Conservation (phyloP, 2,329 filamentous ascomycete genomes). For the Arthrobotrys entomopaga region DNA sequence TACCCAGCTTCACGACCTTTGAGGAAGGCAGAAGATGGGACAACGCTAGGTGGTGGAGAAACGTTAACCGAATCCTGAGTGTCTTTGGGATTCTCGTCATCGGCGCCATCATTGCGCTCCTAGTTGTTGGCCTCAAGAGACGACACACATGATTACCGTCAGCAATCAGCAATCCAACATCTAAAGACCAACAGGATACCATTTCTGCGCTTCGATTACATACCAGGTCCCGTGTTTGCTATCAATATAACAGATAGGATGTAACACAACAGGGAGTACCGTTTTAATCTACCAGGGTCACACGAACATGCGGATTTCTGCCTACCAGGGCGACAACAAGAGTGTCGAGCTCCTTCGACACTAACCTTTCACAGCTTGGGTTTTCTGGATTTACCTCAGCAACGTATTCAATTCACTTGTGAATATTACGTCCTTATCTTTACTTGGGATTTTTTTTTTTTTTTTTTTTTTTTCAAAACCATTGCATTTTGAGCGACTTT, state of each 20-base stretch:
- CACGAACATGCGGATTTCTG: slow-evolving; percentile 7
- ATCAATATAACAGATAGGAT: slow-evolving; percentile 37
- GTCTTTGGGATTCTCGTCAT: slow-evolving; percentile 56
- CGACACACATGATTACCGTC: slow-evolving; percentile 17
- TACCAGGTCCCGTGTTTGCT: slow-evolving; percentile 48
- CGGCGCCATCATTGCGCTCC: slow-evolving; percentile 56
- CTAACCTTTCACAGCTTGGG: slow-evolving; percentile 10
- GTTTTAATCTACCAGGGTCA: slow-evolving; percentile 28
- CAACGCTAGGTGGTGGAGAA: slow-evolving; percentile 59
- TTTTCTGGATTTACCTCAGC: slow-evolving; percentile 33
- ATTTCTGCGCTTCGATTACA: slow-evolving; percentile 13
- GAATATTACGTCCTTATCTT: slow-evolving; percentile 38
- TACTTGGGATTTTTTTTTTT: slow-evolving; percentile 33
- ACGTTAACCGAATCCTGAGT: slow-evolving; percentile 57
- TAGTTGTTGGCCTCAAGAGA: slow-evolving; percentile 52
- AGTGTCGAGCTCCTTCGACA: slow-evolving; percentile 23
- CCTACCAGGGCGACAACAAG: slow-evolving; percentile 1
- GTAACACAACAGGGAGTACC: slow-evolving; percentile 41
- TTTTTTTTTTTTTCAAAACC: too few relatives aligned
- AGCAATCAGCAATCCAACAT: slow-evolving; percentile 22
- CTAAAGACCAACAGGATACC: slow-evolving; percentile 8
- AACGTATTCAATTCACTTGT: slow-evolving; percentile 43
- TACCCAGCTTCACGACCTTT: slow-evolving; percentile 54
- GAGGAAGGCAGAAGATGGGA: slow-evolving; percentile 52
- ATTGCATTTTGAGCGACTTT: slow-evolving; percentile 50